Evolutionary conservation across 805 yeast species (phyloP), one percentile per base, ranked within the genome.

Genomic region (Clavispora santaluciae): DNA sequence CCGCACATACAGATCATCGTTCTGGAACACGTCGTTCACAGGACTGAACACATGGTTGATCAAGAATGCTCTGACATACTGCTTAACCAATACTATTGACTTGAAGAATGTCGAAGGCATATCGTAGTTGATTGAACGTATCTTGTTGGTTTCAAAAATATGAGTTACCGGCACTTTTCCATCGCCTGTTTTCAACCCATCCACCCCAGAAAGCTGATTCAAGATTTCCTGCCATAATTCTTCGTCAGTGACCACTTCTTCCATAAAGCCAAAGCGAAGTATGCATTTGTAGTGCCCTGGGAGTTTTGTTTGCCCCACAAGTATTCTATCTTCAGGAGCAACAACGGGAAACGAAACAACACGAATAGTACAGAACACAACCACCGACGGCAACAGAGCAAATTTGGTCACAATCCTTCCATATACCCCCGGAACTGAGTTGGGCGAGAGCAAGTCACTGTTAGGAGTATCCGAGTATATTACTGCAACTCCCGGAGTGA

Each of bases 211-310:
- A 29, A 60, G 43, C 12, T 53, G 29, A 18, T 42, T 39, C 35
- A 61, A 44, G 6, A 62, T 61, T 22, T 34, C 41, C 11, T 50
- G 36, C 25, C 48, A 51, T 38, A 60, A 46, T 3, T 40, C 49
- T 12, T 44, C 25, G 41, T 55, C 59, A 15, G 60, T 48, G 28
- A 31, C 35, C 8, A 59, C 53, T 42, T 55, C 38, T 47, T 72
- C 75, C 74, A 70, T 71, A 53, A 75, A 76, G 3, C 81, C 81
- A 43, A 66, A 74, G 20, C 76, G 59, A 6, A 75, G 48, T 12
- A 75, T 59, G 43, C 79, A 74, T 43, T 74, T 59, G 58, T 70
- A 72, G 48, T 74, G 72, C 1, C 79, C 77, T 1, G 68, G 63
- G 20, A 70, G 50, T 28, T 62, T 64, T 43, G 71, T 66, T 20